A percentile compares a stretch with the other conserved stretches of the same genome.
Evolutionary conservation across 164 flowering plant genomes (phyloP).

Genomic region (Santalum album): DNA sequence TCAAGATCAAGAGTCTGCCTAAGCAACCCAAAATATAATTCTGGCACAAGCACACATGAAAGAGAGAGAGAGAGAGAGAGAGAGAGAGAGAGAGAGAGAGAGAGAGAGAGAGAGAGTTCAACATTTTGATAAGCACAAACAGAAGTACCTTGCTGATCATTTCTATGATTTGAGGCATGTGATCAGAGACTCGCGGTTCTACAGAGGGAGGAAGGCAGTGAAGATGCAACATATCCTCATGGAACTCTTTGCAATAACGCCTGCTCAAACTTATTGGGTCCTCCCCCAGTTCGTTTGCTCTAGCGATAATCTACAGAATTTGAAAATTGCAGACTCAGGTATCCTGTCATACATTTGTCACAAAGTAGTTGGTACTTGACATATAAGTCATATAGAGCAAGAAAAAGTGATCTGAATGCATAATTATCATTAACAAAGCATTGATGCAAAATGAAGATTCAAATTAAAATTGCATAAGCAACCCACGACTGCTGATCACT

Average conservation of each 20-base stretch:
- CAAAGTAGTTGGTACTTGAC: conserved; percentile 24
- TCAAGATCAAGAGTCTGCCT: conserved; percentile 1
- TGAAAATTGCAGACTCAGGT: conserved; percentile 49
- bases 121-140: not conserved
- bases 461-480: too few species aligned
- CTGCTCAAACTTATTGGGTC: conserved; percentile 82
- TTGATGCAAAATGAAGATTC: too few species aligned
- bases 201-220: conserved; percentile 76
- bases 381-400: not conserved
- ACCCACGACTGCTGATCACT: too few species aligned
- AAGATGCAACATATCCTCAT: conserved; percentile 65
- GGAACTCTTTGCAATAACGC: conserved; percentile 78
- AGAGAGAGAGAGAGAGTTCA: too few species aligned
- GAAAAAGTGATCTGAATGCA: too few species aligned
- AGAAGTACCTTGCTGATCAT: conserved; percentile 69
- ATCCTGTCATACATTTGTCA: conserved; percentile 43
- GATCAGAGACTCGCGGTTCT: conserved; percentile 91
- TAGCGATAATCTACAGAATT: conserved; percentile 82
- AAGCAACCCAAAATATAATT: too few species aligned
- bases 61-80: too few species aligned
- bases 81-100: too few species aligned
- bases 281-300: conserved; percentile 82
- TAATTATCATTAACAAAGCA: too few species aligned
- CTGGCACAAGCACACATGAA: too few species aligned
- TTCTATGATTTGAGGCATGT: conserved; percentile 81